These are phyloP conservation scores for Aschersonia sp. DNA, from an alignment of 2,329 filamentous ascomycete genomes.

Conservation along the genomic window DNA sequence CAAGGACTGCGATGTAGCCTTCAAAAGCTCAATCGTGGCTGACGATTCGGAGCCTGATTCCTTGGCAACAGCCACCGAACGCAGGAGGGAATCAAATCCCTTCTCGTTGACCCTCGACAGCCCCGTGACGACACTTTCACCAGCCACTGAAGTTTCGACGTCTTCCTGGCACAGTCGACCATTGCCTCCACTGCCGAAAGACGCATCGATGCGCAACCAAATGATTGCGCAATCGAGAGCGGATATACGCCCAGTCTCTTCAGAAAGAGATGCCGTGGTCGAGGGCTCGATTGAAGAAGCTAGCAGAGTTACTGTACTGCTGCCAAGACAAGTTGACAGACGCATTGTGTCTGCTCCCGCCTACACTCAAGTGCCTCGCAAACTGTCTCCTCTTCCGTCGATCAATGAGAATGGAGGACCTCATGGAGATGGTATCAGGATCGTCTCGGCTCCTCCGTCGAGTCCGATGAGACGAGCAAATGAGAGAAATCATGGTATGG, in stretches of 20 bases:
- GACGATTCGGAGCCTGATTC: conserved; percentile 19
- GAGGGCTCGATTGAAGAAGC: conserved; percentile 11
- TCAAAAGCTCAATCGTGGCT: conserved; percentile 50
- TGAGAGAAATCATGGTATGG: conserved; percentile 22
- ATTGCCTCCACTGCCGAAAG: conserved; percentile 32
- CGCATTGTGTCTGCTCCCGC: conserved; percentile 37
- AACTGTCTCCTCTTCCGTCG: conserved; percentile 26
- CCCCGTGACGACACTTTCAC: conserved; percentile 11
- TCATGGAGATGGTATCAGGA: conserved; percentile 23
- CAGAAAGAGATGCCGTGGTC: conserved; percentile 9
- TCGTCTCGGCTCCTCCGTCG: conserved; percentile 30
- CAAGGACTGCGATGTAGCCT: conserved; percentile 84
- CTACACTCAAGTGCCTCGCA: conserved; percentile 25
- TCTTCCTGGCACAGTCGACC: conserved; percentile 33
- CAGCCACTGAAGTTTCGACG: conserved; percentile 14
- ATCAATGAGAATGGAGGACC: conserved; percentile 28
- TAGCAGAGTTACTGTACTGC: conserved; percentile 14
- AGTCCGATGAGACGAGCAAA: conserved; percentile 13
- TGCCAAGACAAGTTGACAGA: conserved; percentile 23
- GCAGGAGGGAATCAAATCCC: conserved; percentile 21
- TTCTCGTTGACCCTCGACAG: conserved; percentile 26
- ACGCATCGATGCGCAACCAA: conserved; percentile 9
- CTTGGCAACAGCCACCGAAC: conserved; percentile 17
- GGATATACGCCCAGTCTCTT: conserved; percentile 11
- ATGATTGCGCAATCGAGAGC: conserved; percentile 8